Evolutionary conservation across 2,329 filamentous ascomycete species (phyloP), one percentile per base, ranked within the genome.

Genomic region (Verticillium tricorpus): DNA sequence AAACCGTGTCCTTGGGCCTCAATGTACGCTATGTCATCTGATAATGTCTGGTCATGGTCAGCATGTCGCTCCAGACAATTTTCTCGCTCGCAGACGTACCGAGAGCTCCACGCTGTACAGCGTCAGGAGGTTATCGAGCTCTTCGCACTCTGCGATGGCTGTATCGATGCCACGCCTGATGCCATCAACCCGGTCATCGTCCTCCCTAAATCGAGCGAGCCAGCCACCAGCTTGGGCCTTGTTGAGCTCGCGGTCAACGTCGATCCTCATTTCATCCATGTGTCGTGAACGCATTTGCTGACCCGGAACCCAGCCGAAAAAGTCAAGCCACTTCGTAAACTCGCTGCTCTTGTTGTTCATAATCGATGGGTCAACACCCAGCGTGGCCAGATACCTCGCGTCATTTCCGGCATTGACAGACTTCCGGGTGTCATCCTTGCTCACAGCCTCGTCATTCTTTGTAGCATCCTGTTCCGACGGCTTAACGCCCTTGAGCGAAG

Each of bases 1-100:
- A 99, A 80, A 80, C 95, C 95, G 77, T 99, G 94, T 7, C 92
- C 93, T 75, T 99, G 95, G 2, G 95, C 93, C 78, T 99, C 95
- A 66, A 99, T 98, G 72, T 96, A 98, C 3, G 93, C 89, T 68
- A 99, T 96, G 69, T 99, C 95, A 58, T 98, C 94, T 61, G 93
- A 93, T 34, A 99, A 82, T 57, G 93, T 98, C 90, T 96, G 70
- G 28, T 32, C 17, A 5, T 12, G 25, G 54, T 56, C 12, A 56
- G 25, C 11, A 25, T 15, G 28, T 28, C 28, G 1, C 12, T 31
- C 35, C 12, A 17, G 32, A n/a, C 7, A 39, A 3, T 2, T 1
- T 19, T 19, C 5, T n/a, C 8, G 8, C 6, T 25, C 2, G 5
- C 8, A 1, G 19, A 77, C 89, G 80, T 83, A 94, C 91, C 69